Evolutionary conservation across 768 basidiomycete species (phyloP).

Genomic region (Termitomyces sp.): DNA sequence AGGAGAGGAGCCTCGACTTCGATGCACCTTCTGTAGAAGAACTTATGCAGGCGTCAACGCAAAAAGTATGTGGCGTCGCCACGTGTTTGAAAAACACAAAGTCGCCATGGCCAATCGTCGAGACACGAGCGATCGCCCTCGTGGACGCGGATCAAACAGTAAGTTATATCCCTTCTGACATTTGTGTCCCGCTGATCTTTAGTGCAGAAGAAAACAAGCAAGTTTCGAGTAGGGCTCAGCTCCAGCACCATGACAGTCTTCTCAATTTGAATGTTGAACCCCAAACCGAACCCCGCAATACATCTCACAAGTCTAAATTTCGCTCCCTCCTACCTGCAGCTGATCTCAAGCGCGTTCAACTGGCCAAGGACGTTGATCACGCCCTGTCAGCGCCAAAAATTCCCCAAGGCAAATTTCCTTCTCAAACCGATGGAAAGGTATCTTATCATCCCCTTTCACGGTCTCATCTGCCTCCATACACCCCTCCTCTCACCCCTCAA

Average conservation of each 20-base stretch:
- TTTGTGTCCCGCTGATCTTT: background rate
- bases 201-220: conserved; percentile 54
- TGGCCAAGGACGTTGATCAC: conserved; percentile 10
- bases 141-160: conserved; percentile 65
- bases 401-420: conserved; percentile 19
- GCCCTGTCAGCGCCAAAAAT: conserved; percentile 18
- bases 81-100: conserved; percentile 87
- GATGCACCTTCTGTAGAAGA: conserved; percentile 81
- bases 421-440: conserved; percentile 15
- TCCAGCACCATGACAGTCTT: conserved; percentile 36
- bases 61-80: conserved; percentile 88
- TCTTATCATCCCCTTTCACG: conserved; percentile 12
- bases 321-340: conserved; percentile 27
- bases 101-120: conserved; percentile 86
- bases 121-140: conserved; percentile 58
- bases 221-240: conserved; percentile 19
- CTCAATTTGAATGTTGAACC: conserved; percentile 35
- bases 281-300: conserved; percentile 26
- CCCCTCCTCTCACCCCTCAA: conserved; percentile 33
- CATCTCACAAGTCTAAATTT: conserved; percentile 39
- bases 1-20: conserved; percentile 71
- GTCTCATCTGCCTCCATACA: conserved; percentile 19
- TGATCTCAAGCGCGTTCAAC: conserved; percentile 17
- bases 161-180: conserved; percentile 21
- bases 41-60: conserved; percentile 85